Conservation (phyloP, 1,284 basidiomycete species). For the Naganishia sp. region DNA sequence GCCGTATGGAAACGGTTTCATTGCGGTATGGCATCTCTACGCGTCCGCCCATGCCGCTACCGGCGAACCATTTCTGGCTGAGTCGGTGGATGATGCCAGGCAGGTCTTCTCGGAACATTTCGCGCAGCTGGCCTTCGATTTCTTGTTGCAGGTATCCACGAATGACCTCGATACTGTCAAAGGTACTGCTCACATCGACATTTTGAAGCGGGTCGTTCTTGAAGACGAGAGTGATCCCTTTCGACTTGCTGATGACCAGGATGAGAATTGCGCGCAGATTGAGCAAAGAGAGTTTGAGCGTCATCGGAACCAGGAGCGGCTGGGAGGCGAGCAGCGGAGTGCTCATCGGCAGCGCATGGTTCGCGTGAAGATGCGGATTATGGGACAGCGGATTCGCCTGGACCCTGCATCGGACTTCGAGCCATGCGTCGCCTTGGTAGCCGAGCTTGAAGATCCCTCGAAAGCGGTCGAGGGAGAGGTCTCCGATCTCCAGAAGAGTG, state of each 20-base stretch:
- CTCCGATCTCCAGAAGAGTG: slow-evolving; percentile 96
- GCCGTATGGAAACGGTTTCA: slow-evolving; percentile 33
- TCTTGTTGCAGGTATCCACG: slow-evolving; percentile 95
- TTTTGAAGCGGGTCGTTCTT: slow-evolving; percentile 99
- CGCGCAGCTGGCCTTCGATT: slow-evolving; percentile 93
- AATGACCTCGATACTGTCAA: slow-evolving; percentile 96
- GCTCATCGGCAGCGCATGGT: slow-evolving; percentile 70
- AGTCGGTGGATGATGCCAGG: slow-evolving; percentile 96
- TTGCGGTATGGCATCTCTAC: slow-evolving; percentile 52
- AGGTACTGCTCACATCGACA: slow-evolving; percentile 95
- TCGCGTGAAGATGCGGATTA: slow-evolving; percentile 85
- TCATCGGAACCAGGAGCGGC: slow-evolving; percentile 95
- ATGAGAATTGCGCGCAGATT: slow-evolving; percentile 95
- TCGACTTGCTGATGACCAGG: slow-evolving; percentile 92
- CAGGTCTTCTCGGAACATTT: slow-evolving; percentile 97
- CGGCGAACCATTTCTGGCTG: slow-evolving; percentile 79
- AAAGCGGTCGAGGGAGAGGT: slow-evolving; percentile 93
- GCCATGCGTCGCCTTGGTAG: slow-evolving; percentile 92
- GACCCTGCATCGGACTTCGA: slow-evolving; percentile 94
- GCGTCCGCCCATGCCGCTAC: slow-evolving; percentile 47
- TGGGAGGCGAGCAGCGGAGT: slow-evolving; percentile 84
- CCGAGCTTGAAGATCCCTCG: slow-evolving; percentile 95
- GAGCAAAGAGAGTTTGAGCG: slow-evolving; percentile 91
- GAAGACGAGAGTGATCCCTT: slow-evolving; percentile 98
- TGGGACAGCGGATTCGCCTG: slow-evolving; percentile 55